Base-by-base conservation (phyloP, 306 rosid genomes). In the Lathyrus tuberosus region DNA sequence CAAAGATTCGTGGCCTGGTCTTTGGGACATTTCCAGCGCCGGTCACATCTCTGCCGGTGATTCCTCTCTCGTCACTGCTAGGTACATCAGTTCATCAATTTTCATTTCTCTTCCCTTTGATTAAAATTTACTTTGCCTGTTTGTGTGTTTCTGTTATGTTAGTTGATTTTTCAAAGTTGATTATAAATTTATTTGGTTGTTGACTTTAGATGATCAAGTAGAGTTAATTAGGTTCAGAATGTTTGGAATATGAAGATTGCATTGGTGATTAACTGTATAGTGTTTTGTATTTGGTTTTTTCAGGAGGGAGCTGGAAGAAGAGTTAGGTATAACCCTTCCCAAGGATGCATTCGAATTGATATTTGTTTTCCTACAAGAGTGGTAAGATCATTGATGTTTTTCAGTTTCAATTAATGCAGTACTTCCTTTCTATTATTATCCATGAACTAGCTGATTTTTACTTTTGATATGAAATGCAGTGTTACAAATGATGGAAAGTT, bases 21-120 rank as follows among this genome's bases (percentile, higher is more conserved):
- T 88, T 74, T 94, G 97, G 98, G 98, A 94, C 42, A 90, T 90
- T 58, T 94, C 98, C 67, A 88, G 96, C 71, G 97, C 97, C 9
- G 98, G 97, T 7, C 98, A 94, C 77, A 85, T 94, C 24, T 82
- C 95, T 12, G 82, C 96, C 4, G 97, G 92, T 1, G 95, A 90
- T 81, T 85, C 96, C 1, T 88, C 97, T 0, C 95, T 94, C 12
- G 2, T 60, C 17, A 63, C 96, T 46, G 98, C 96, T 65, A 80
- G 95, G 98, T 92, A 89, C 54, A 18, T 12, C 22, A 24, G 28
- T 2, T 14, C 12, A 28, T 57, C 62, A 30, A 9, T n/a, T 69
- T 56, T 6, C 14, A 31, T 78, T 52, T 69, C 5, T 47, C 16
- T 42, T 51, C 56, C 47, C 47, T 59, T 16, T 70, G 17, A 54